Conservation (phyloP, 1,284 basidiomycete species). For the Sphaerobolus stellatus region DNA sequence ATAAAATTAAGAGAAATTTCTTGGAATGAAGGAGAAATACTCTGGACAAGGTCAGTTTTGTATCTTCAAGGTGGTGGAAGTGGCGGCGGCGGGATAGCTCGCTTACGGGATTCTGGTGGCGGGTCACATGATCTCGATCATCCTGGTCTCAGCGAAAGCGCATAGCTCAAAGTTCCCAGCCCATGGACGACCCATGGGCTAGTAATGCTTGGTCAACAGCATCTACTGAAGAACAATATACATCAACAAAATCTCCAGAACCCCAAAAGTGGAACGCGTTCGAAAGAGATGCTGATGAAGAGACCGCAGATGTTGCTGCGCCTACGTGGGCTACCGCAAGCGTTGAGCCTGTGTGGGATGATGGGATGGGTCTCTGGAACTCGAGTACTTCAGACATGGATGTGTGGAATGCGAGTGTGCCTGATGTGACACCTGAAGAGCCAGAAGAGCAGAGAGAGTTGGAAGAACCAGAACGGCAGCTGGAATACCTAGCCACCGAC, state of each 20-base stretch:
- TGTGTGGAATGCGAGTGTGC: conserved; percentile 9
- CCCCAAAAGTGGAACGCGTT: conserved; percentile 5
- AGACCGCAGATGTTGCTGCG: conserved; percentile 43
- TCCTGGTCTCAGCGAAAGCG: too few species aligned
- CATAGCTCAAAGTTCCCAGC: too few species aligned
- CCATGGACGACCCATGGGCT: conserved; percentile 68
- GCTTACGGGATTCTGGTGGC: too few species aligned
- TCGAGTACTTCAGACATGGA: conserved; percentile 35
- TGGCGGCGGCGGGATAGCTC: too few species aligned
- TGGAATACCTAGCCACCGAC: conserved; percentile 35
- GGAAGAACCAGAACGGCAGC: conserved; percentile 31
- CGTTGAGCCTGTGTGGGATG: conserved; percentile 48
- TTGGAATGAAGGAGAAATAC: too few species aligned
- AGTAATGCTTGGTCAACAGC: conserved; percentile 49
- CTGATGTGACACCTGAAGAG: conserved; percentile 23
- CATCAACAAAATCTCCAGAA: background rate
- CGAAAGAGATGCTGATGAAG: conserved; percentile 37
- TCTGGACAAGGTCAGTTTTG: too few species aligned
- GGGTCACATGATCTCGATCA: too few species aligned
- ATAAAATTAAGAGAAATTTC: too few species aligned
- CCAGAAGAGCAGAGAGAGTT: conserved; percentile 10
- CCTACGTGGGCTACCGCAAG: conserved; percentile 53
- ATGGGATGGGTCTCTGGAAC: conserved; percentile 36
- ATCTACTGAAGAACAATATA: background rate
- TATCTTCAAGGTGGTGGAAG: too few species aligned